Base-by-base conservation (phyloP, 495 filamentous ascomycete species). In the Lophium mytilinum region DNA sequence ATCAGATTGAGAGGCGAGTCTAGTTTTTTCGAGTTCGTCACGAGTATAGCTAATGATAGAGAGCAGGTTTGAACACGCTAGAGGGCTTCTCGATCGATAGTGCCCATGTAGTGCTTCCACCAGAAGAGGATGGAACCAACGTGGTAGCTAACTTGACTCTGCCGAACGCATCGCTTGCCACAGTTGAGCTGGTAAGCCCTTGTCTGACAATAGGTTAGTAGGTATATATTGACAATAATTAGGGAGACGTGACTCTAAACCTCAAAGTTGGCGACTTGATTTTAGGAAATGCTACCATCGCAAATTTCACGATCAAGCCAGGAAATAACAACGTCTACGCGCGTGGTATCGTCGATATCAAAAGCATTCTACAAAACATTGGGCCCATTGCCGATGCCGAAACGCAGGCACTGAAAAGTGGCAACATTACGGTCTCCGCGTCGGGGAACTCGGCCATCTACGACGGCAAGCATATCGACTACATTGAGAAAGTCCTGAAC, bases 121-220 rank as follows among this genome's bases (percentile, higher is more conserved):
- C 43, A 0, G 57, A 64, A 33, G 62, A 62, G 0, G 69, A 77
- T 37, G 76, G 77, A 5, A 47, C 43, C 6, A 47, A 47, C 10
- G 3, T 47, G 10, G 43, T 17, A 1, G 43, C n/a, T 18, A 24
- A 68, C 51, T 52, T 74, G 4, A 74, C 65, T 40, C 57, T 79
- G 8, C 77, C 76, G 3, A 78, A 79, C 55, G 69, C 70, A 39
- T 76, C 72, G 18, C 67, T 75, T 8, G 58, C 78, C 33, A 74
- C 73, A 1, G 73, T 79, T 24, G 73, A 71, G 0, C 60, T 79
- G 57, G 76, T 76, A n/a, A 73, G 77, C 78, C 17, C 74, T 72
- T n/a, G n/a, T 47, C 14, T 21, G 3, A 10, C 10, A 3, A 5
- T 11, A 2, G 19, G 3, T 15, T 47, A 3, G 18, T 21, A 15